Conservation (phyloP, 2,329 filamentous ascomycete species). For the Aspergillus ochraceoroseus region DNA sequence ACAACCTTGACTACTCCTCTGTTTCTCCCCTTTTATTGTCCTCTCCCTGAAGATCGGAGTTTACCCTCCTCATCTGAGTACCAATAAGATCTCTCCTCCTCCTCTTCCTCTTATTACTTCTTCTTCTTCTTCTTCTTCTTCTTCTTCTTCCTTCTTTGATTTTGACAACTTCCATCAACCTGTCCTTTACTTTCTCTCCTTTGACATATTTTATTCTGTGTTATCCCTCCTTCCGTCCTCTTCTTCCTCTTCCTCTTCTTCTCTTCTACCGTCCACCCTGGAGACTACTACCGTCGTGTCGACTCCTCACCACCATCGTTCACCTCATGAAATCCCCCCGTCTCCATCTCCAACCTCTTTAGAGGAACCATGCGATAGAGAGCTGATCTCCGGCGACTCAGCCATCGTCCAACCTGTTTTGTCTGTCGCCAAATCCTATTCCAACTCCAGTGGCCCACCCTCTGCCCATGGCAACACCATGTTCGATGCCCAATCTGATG, state of each 20-base stretch:
- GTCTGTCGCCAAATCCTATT: slow-evolving; percentile 23
- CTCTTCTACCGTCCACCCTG: slow-evolving; percentile 15
- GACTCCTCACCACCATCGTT: slow-evolving; percentile 5
- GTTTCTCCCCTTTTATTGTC: slow-evolving; percentile 9
- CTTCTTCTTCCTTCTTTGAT: slow-evolving; percentile 6
- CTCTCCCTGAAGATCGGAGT: slow-evolving; percentile 15
- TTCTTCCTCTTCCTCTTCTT: slow-evolving; percentile 4
- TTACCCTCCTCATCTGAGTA: slow-evolving; percentile 9
- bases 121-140: slow-evolving; percentile 7
- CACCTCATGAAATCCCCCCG: slow-evolving; percentile 21
- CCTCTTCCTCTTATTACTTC: slow-evolving; percentile 9
- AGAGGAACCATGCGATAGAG: slow-evolving; percentile 41
- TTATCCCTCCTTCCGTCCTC: slow-evolving; percentile 2
- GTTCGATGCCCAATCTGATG: slow-evolving; percentile 39
- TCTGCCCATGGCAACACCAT: slow-evolving; percentile 41
- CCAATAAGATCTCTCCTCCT: slow-evolving; percentile 8
- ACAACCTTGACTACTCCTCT: slow-evolving; percentile 11
- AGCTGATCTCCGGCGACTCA: slow-evolving; percentile 28
- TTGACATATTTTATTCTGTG: slow-evolving; percentile 4
- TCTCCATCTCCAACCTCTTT: slow-evolving; percentile 17
- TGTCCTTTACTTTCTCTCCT: slow-evolving; percentile 3
- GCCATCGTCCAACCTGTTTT: slow-evolving; percentile 37
- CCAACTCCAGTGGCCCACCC: slow-evolving; percentile 25
- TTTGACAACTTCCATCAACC: too few relatives aligned
- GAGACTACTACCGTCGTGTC: slow-evolving; percentile 19